Evolutionary conservation across 495 filamentous ascomycete genomes (phyloP).

Genomic region (Hamigera avellanea): DNA sequence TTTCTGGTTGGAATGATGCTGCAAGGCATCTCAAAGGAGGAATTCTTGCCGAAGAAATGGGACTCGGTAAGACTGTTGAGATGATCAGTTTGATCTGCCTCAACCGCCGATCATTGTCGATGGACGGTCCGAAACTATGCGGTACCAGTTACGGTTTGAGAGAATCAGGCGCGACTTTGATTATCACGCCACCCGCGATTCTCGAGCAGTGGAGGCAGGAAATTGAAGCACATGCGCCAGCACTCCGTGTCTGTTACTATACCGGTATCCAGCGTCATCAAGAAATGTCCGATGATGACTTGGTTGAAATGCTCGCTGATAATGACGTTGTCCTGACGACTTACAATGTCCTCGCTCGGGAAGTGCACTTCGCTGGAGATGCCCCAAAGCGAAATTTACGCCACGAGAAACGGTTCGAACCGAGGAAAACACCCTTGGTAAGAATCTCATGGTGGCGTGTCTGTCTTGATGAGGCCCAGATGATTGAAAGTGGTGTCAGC

Average conservation of each 20-base stretch:
- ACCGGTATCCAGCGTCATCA: conserved; percentile 33
- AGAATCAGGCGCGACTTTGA: conserved; percentile 56
- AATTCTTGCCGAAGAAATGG: conserved; percentile 91
- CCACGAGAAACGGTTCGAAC: conserved; percentile 51
- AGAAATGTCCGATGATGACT: conserved; percentile 22
- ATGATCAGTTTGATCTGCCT: conserved; percentile 64
- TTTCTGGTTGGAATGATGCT: conserved; percentile 29
- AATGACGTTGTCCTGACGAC: conserved; percentile 82
- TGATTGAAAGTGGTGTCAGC: conserved; percentile 80
- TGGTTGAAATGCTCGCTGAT: conserved; percentile 36
- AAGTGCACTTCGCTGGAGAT: conserved; percentile 64
- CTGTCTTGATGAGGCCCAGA: conserved; percentile 90
- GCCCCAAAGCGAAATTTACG: conserved; percentile 56
- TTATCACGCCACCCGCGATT: conserved; percentile 75
- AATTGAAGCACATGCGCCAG: conserved; percentile 54
- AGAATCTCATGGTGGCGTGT: conserved; percentile 84
- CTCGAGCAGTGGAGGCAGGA: conserved; percentile 83
- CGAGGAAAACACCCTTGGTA: conserved; percentile 61
- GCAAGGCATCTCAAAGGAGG: conserved; percentile 39
- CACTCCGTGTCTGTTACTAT: conserved; percentile 42
- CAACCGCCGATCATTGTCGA: conserved; percentile 30
- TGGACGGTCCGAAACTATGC: conserved; percentile 7
- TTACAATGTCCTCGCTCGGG: conserved; percentile 62
- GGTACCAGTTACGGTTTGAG: conserved; percentile 17
- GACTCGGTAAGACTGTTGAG: conserved; percentile 89